phyloP scores from a whole-genome alignment of 2,329 filamentous ascomycete species.

The Aspergillus luchuensis region DNA sequence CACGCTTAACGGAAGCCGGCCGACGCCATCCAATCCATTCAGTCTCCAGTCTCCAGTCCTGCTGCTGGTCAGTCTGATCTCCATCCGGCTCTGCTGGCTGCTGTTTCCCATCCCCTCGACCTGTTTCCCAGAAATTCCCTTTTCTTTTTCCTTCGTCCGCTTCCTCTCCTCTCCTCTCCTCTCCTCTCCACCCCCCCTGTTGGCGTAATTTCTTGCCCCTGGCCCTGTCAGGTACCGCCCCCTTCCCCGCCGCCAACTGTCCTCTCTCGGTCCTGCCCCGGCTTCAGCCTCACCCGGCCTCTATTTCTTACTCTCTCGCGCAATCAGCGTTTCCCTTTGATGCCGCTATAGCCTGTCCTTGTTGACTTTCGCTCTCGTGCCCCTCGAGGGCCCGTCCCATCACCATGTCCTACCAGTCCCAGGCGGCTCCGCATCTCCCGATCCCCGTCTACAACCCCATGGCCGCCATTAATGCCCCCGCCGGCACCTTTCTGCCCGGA shows the following conservation, averaged over 20 bases:
- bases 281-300: neutral
- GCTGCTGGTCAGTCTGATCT: conserved; percentile 12
- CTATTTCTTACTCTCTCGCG: neutral
- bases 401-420: conserved; percentile 37
- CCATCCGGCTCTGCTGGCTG: neutral
- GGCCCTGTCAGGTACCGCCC: conserved; percentile 20
- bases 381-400: conserved; percentile 27
- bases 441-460: conserved; percentile 39
- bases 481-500: conserved; percentile 86
- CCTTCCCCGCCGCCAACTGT: conserved; percentile 29
- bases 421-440: conserved; percentile 30
- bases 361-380: conserved; percentile 12
- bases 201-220: neutral
- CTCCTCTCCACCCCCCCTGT: neutral
- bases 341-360: conserved; percentile 24
- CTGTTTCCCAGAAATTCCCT: neutral
- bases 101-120: conserved; percentile 6
- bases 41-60: neutral
- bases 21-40: neutral
- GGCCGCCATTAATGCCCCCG: conserved; percentile 50
- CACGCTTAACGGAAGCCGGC: neutral
- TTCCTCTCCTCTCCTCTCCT: neutral
- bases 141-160: neutral
- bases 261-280: conserved; percentile 16
- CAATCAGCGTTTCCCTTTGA: conserved; percentile 15